Percentiles rank a stretch among this genome's conserved stretches.
Evolutionary conservation across 73 alveolate genomes (phyloP).

Genomic region (Tetrahymena thermophila): DNA sequence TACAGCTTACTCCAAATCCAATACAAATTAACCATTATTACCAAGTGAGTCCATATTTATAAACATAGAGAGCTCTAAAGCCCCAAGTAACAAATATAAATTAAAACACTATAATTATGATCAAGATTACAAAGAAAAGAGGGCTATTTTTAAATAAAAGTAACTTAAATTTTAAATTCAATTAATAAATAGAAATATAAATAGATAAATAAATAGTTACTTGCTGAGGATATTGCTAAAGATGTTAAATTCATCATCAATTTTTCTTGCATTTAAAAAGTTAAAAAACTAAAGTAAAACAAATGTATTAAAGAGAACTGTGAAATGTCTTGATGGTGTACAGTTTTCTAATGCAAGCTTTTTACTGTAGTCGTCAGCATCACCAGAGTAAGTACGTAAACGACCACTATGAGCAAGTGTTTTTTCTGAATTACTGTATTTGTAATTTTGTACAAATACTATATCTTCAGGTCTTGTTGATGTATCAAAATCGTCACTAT

Average conservation of each 20-base stretch:
- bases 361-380: background rate
- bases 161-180: too few relatives aligned
- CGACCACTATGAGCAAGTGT: background rate
- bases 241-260: constrained; percentile 15
- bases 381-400: background rate
- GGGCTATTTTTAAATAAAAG: background rate
- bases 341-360: background rate
- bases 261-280: constrained; percentile 76
- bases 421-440: background rate
- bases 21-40: constrained; percentile 7
- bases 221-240: background rate
- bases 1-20: constrained; percentile 14
- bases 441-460: background rate
- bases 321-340: constrained; percentile 40
- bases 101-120: constrained; percentile 2
- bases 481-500: constrained; percentile 18
- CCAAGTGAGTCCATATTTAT: background rate
- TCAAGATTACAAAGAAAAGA: constrained; percentile 11
- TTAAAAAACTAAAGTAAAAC: constrained; percentile 87
- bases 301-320: constrained; percentile 80
- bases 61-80: constrained; percentile 17
- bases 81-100: constrained; percentile 1
- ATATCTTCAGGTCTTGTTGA: constrained; percentile 7
- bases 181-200: too few relatives aligned
- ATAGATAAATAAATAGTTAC: background rate